Percentiles rank a stretch among this genome's conserved stretches.
Evolutionary conservation across 2,329 filamentous ascomycete genomes (phyloP).

Genomic region (Colletotrichum spinosum): DNA sequence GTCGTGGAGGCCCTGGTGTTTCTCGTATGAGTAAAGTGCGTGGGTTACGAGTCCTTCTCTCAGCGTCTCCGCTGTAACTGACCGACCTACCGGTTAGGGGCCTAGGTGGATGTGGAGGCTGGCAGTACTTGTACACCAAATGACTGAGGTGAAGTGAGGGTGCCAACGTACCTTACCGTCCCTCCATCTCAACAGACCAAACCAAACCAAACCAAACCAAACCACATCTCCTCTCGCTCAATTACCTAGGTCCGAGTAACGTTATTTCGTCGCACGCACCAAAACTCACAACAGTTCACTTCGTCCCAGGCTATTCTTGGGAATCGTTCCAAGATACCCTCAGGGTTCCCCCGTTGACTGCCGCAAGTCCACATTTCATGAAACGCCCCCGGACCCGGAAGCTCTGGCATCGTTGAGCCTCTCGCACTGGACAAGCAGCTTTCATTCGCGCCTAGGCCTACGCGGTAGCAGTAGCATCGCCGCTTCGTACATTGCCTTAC

Average conservation of each 20-base stretch:
- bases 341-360: constrained; percentile 28
- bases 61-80: constrained; percentile 10
- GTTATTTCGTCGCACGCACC: constrained; percentile 31
- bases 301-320: constrained; percentile 12
- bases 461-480: constrained; percentile 25
- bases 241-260: constrained; percentile 23
- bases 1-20: constrained; percentile 10
- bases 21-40: neutral
- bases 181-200: constrained; percentile 8
- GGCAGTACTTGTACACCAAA: too few species aligned
- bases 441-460: constrained; percentile 19
- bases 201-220: neutral
- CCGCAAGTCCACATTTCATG: constrained; percentile 37
- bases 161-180: constrained; percentile 12
- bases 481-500: neutral
- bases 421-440: constrained; percentile 22
- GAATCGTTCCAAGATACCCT: constrained; percentile 17
- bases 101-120: too few species aligned
- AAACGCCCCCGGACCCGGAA: constrained; percentile 39
- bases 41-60: constrained; percentile 24
- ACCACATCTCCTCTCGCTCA: constrained; percentile 22
- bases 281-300: constrained; percentile 25
- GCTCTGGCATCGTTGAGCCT: constrained; percentile 37
- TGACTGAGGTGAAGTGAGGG: too few species aligned
- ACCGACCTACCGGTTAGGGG: too few species aligned